Evolutionary conservation across 495 filamentous ascomycete genomes (phyloP).

Genomic region (Penicillium tannophilum): DNA sequence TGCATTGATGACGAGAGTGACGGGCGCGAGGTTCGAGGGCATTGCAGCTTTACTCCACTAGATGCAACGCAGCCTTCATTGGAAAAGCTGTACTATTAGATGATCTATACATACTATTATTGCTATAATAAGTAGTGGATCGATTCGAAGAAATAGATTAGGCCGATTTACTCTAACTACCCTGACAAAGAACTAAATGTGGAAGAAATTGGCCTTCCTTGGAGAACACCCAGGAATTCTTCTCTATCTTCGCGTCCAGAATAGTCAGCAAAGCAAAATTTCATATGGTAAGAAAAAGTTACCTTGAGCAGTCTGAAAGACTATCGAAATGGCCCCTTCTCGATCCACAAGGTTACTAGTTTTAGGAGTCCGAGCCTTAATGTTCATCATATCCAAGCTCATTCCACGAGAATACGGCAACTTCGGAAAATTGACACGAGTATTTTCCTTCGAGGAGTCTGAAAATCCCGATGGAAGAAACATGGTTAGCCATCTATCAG

Average conservation of each 20-base stretch:
- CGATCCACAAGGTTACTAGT: constrained; percentile 20
- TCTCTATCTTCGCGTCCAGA: constrained; percentile 23
- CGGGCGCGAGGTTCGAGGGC: too few relatives aligned
- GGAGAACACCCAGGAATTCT: constrained; percentile 28
- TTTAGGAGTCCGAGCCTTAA: constrained; percentile 33
- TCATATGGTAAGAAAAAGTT: constrained; percentile 5
- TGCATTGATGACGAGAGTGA: too few relatives aligned
- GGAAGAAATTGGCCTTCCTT: constrained; percentile 7
- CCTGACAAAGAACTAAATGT: background rate
- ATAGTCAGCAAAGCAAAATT: background rate
- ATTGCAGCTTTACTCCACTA: too few relatives aligned
- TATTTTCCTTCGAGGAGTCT: constrained; percentile 27
- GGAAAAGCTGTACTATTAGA: too few relatives aligned
- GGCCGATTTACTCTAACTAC: background rate
- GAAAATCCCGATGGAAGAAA: constrained; percentile 12
- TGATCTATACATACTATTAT: too few relatives aligned
- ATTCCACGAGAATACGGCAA: constrained; percentile 31
- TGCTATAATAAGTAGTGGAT: too few relatives aligned
- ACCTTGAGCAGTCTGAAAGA: constrained; percentile 34
- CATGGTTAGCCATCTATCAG: constrained; percentile 41
- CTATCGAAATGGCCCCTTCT: constrained; percentile 36
- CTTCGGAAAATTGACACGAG: constrained; percentile 28
- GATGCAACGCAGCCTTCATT: too few relatives aligned
- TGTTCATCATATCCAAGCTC: constrained; percentile 38
- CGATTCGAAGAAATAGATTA: too few relatives aligned